Conservation (phyloP, 75 land plant genomes). For the Selaginella moellendorffii region DNA sequence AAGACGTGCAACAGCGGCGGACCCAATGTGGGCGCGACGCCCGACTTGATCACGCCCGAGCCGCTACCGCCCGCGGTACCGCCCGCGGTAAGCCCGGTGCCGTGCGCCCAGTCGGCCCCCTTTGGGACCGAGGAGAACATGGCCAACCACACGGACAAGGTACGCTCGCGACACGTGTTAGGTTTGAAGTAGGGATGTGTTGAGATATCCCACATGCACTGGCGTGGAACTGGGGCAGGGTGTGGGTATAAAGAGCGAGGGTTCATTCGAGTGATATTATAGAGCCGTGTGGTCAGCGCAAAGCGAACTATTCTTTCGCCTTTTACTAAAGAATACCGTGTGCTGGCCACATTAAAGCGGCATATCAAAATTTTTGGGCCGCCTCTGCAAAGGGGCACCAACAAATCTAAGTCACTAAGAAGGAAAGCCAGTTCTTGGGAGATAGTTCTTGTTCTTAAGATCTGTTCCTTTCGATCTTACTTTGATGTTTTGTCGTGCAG, state of each 20-base stretch:
- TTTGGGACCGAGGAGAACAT: constrained; percentile 2
- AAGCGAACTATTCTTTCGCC: constrained; percentile 12
- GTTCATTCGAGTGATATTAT: too few relatives aligned
- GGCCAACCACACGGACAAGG: background rate
- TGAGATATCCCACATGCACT: too few relatives aligned
- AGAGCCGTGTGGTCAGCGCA: constrained; percentile 10
- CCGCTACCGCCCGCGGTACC: background rate
- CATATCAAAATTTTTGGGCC: too few relatives aligned
- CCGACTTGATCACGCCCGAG: background rate
- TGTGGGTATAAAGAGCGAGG: too few relatives aligned
- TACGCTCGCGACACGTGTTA: too few relatives aligned
- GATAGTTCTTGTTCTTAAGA: too few relatives aligned
- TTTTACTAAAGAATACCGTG: constrained; percentile 12
- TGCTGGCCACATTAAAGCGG: constrained; percentile 11
- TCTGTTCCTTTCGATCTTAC: background rate
- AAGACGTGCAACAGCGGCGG: background rate
- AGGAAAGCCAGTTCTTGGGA: too few relatives aligned
- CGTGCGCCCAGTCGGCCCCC: constrained; percentile 2
- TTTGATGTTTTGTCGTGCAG: background rate
- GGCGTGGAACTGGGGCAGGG: too few relatives aligned
- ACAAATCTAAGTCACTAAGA: too few relatives aligned
- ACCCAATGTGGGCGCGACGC: background rate
- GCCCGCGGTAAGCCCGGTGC: background rate
- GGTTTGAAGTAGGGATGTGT: too few relatives aligned
- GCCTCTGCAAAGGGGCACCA: too few relatives aligned